Evolutionary conservation across 768 basidiomycete genomes (phyloP), one percentile per base, ranked within the genome.

Genomic region (Thelephora ganbajun): DNA sequence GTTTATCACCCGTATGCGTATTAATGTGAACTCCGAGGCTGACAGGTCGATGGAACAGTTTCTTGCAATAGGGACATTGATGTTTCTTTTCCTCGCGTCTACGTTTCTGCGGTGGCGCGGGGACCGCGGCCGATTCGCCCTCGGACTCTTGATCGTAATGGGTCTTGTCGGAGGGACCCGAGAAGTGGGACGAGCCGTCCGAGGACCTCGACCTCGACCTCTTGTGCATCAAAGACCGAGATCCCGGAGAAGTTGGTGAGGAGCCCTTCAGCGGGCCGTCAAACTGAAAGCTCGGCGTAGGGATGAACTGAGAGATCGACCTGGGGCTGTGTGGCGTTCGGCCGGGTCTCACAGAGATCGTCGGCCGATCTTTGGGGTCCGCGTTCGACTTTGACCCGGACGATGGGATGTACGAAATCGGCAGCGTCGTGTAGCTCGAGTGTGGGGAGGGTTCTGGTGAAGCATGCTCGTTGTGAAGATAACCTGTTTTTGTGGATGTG

Each of bases 1-100:
- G 80, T 51, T 76, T 80, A 16, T 70, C 77, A 11, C 80, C 80
- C 3, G 78, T 80, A 57, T 83, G 80, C 1, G 77, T 80, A 55
- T 80, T 80, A 44, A 74, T 67, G 57, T 81, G 80, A 36, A 80
- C 80, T 22, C 71, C 64, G 43, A 82, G 66, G 58, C 79, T 80
- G 52, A 77, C 79, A 6, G 81, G 81, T 6, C 81, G 69, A 58
- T 80, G 80, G 62, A 83, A 82, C 5, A 79, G 68, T 59, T 81
- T 81, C 44, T 59, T 61, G 59, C 80, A 83, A 18, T 70, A 72
- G 1, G 59, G 58, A 51, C 67, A 68, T 23, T 55, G 53, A 35
- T 68, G 66, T 30, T 58, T 50, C 48, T 53, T 54, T 36, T 57
- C 61, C 46, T 54, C 59, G 14, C 39, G 39, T 22, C 39, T 41